Conservation (phyloP, 176 grass and related monocot genomes). For the Cocos nucifera region DNA sequence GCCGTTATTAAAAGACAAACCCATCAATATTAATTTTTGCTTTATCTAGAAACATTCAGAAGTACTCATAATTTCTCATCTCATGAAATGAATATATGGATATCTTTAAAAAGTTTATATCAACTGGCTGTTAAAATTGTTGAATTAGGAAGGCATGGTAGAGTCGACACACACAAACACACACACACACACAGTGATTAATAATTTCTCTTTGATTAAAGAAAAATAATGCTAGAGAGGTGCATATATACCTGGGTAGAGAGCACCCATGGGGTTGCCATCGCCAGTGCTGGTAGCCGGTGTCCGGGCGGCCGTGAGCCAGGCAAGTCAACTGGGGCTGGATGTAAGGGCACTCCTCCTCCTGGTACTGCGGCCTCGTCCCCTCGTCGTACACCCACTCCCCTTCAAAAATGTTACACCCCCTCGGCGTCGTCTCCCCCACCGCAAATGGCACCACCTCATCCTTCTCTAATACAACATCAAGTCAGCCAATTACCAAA, state of each 20-base stretch:
- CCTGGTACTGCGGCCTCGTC: slow-evolving; percentile 51
- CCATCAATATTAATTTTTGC: too few species aligned
- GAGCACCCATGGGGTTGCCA: slow-evolving; percentile 71
- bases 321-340: slow-evolving; percentile 82
- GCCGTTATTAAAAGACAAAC: too few species aligned
- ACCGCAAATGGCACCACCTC: slow-evolving; percentile 15
- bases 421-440: slow-evolving; percentile 10
- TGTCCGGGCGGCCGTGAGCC: slow-evolving; percentile 67
- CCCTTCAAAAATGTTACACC: slow-evolving; percentile 50
- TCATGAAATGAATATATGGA: too few species aligned
- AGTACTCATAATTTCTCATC: too few species aligned
- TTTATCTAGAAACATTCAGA: too few species aligned
- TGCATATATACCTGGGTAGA: slow-evolving; percentile 52
- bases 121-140: too few species aligned
- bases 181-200: too few species aligned
- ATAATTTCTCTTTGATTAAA: too few species aligned
- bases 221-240: not conserved
- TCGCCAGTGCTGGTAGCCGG: slow-evolving; percentile 60
- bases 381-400: slow-evolving; percentile 75
- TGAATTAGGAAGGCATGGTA: too few species aligned
- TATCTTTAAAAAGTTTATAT: too few species aligned
- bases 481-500: not conserved
- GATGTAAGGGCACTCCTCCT: slow-evolving; percentile 85
- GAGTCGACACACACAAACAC: too few species aligned
- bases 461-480: slow-evolving; percentile 21